phyloP scores from a whole-genome alignment of 2,329 filamentous ascomycete species.

The Furcasterigmium sp. region DNA sequence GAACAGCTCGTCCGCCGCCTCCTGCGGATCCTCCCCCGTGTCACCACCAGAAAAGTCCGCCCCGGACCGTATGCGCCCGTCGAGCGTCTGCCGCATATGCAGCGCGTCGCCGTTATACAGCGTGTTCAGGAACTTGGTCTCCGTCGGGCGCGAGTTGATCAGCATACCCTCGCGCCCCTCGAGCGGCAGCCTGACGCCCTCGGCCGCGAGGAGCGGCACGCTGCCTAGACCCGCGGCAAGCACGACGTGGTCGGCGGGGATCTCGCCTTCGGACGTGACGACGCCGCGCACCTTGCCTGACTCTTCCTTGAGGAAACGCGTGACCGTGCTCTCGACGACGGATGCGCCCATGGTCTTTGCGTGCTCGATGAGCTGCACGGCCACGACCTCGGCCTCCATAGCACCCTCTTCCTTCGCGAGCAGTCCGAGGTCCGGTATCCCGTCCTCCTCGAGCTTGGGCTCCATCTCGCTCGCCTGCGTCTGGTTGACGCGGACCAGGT shows the following conservation, averaged over 20 bases:
- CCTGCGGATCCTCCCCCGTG: too few species aligned
- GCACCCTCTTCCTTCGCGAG: constrained; percentile 17
- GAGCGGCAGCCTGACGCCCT: constrained; percentile 18
- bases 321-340: constrained; percentile 10
- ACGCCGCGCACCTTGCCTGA: constrained; percentile 13
- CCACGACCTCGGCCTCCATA: constrained; percentile 21
- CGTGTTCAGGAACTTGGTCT: constrained; percentile 13
- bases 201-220: constrained; percentile 16
- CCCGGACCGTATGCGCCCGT: constrained; percentile 20
- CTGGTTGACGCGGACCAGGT: constrained; percentile 14
- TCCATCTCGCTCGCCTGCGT: constrained; percentile 14
- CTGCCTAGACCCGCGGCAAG: constrained; percentile 21
- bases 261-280: constrained; percentile 7
- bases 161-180: constrained; percentile 17
- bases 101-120: constrained; percentile 16
- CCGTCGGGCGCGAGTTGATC: constrained; percentile 20
- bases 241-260: constrained; percentile 21
- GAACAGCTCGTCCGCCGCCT: too few species aligned
- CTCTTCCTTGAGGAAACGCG: constrained; percentile 10
- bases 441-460: constrained; percentile 12
- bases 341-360: constrained; percentile 12
- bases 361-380: constrained; percentile 14
- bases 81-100: constrained; percentile 22
- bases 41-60: too few species aligned
- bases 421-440: constrained; percentile 17